These are phyloP conservation scores for Salinomyces thailandicus DNA, from an alignment of 2,329 filamentous ascomycete genomes.

Conservation along the genomic window DNA sequence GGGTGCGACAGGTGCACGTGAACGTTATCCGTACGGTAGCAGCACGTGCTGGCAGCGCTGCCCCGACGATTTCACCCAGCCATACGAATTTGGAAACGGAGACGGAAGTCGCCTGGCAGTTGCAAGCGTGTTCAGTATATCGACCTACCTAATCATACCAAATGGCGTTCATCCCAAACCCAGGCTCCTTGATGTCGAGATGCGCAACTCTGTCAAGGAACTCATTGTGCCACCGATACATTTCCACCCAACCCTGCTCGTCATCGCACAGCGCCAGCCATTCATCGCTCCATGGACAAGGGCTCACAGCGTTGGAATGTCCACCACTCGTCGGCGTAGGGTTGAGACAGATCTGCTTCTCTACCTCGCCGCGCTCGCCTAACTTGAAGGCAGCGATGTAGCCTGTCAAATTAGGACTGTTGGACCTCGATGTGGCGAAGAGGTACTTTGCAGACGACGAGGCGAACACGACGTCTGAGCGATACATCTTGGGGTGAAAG, in stretches of 20 bases:
- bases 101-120: too few relatives aligned
- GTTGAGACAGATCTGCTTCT: conserved; percentile 68
- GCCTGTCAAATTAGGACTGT: conserved; percentile 63
- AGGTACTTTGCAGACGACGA: conserved; percentile 61
- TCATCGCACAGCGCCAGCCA: conserved; percentile 87
- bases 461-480: conserved; percentile 71
- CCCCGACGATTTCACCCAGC: too few relatives aligned
- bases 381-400: conserved; percentile 76
- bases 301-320: conserved; percentile 78
- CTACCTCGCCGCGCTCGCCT: conserved; percentile 54
- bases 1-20: too few relatives aligned
- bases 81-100: too few relatives aligned
- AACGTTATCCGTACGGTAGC: too few relatives aligned
- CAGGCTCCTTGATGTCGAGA: conserved; percentile 70
- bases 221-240: conserved; percentile 79
- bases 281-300: conserved; percentile 74
- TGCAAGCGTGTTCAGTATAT: too few relatives aligned
- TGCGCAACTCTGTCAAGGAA: conserved; percentile 67
- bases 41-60: too few relatives aligned
- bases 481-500: conserved; percentile 57
- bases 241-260: conserved; percentile 76
- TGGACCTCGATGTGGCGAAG: conserved; percentile 75
- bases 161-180: conserved; percentile 93
- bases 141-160: conserved; percentile 96
- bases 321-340: conserved; percentile 80